Evolutionary conservation across 225 moss, liverwort and hornwort species (phyloP), one percentile per base, ranked within the genome.

Genomic region (Takakia lepidozioides): DNA sequence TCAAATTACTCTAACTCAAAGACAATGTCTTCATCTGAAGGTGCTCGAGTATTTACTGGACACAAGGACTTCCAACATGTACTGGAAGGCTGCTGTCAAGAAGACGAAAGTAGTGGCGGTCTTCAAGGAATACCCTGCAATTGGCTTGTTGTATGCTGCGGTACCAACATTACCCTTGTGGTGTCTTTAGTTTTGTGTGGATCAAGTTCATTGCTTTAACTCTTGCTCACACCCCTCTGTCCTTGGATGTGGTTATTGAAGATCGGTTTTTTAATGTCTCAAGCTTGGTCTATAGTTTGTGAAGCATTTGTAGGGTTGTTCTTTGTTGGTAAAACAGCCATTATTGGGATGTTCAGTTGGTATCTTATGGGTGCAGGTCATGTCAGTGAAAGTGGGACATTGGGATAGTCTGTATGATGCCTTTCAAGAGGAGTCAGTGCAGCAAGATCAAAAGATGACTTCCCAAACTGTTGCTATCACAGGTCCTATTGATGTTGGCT

Each of bases 101-200:
- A 61, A 57, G 54, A 78, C 70, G 30, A 56, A 73, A 55, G 63
- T 43, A 41, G 49, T 75, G 30, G 81, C 59, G 59, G 44, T 64
- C 29, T 65, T 88, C 60, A 85, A 83, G 64, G 55, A 57, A 30
- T 78, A 76, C 39, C 92, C 88, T 66, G 85, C 75, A 49, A 78
- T 93, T 58, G 92, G 92, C 54, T 73, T 93, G 58, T 73, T 93
- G 48, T 88, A 93, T 66, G 75, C 88, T 60, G 88, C 92, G 64
- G 92, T 92, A 70, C 72, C 63, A 27, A 43, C 37, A 54, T 61
- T 36, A 27, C 60, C 56, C 59, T 56, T 16, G 56, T 18, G 14
- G 36, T 35, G 23, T 17, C 8, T 23, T 15, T 52, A 26, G 18
- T 41, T 41, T 6, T 3, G 1, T 17, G 40, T 16, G 20, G 21